phyloP scores from a whole-genome alignment of 768 basidiomycete species.

The Xerocomus brunneocitrinus region DNA sequence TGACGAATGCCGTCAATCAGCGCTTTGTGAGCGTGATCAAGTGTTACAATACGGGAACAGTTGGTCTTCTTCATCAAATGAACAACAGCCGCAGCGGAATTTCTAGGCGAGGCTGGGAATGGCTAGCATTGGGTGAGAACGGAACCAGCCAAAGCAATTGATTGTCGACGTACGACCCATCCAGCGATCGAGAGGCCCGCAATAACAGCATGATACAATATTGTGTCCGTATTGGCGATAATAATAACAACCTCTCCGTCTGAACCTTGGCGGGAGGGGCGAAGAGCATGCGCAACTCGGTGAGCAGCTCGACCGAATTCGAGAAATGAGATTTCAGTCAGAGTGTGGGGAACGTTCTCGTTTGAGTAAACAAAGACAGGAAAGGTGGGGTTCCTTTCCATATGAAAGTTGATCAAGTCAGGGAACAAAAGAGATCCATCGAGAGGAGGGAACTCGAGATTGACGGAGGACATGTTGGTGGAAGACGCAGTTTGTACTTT shows the following conservation, averaged over 20 bases:
- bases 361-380: conserved; percentile 15
- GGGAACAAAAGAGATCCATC: conserved; percentile 15
- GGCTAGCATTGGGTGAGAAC: conserved; percentile 14
- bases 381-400: conserved; percentile 12
- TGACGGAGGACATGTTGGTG: neutral
- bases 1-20: conserved; percentile 11
- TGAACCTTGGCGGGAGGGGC: conserved; percentile 1
- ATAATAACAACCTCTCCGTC: conserved; percentile 30
- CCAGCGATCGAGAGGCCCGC: conserved; percentile 16
- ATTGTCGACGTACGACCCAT: neutral
- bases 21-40: conserved; percentile 3
- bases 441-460: conserved; percentile 11
- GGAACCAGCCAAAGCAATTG: conserved; percentile 3
- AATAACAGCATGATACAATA: conserved; percentile 28
- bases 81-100: conserved; percentile 18
- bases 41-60: conserved; percentile 19
- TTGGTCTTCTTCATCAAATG: conserved; percentile 16
- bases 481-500: neutral
- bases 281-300: no score
- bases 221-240: conserved; percentile 29
- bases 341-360: conserved; percentile 9
- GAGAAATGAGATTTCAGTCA: neutral
- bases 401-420: conserved; percentile 23
- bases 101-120: conserved; percentile 22
- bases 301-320: no score